phyloP scores from a whole-genome alignment of 2,329 filamentous ascomycete genomes.

The Fonsecaea pugnacius region DNA sequence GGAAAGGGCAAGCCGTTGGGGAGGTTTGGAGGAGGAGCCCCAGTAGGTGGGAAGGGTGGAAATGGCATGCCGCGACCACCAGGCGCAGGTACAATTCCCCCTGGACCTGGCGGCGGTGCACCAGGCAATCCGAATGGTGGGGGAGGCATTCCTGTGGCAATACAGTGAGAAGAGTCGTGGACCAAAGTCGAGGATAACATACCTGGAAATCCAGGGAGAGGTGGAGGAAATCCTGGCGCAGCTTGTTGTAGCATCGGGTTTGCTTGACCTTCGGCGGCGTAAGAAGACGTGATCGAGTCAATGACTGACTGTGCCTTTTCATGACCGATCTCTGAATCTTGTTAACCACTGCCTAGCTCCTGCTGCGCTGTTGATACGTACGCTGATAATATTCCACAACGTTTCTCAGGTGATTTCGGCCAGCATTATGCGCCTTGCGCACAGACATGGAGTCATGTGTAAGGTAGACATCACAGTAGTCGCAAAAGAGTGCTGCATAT shows the following conservation, averaged over 20 bases:
- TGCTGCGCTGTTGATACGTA: conserved; percentile 47
- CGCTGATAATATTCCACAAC: conserved; percentile 98
- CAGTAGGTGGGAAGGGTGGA: conserved; percentile 58
- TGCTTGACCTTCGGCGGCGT: conserved; percentile 89
- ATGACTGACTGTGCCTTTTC: conserved; percentile 99
- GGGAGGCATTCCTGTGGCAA: conserved; percentile 50
- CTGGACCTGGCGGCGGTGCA: conserved; percentile 44
- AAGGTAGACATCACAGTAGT: conserved; percentile 99
- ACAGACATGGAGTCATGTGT: conserved; percentile 99
- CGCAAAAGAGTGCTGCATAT: conserved; percentile 71
- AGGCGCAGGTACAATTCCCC: conserved; percentile 56
- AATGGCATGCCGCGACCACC: conserved; percentile 57
- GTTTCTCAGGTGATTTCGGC: conserved; percentile 94
- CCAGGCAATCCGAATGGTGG: conserved; percentile 63
- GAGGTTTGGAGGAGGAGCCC: conserved; percentile 46
- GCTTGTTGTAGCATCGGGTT: conserved; percentile 80
- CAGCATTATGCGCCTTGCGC: conserved; percentile 96
- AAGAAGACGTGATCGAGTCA: conserved; percentile 94
- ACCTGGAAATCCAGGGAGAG: conserved; percentile 68
- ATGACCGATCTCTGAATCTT: conserved; percentile 82
- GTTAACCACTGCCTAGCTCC: conserved; percentile 11
- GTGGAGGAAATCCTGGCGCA: conserved; percentile 54
- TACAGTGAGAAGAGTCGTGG: not conserved
- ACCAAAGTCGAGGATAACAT: conserved; percentile 29
- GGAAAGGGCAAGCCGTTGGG: conserved; percentile 51